Base-by-base conservation (phyloP, 768 basidiomycete genomes). In the Amanita polypyramis region DNA sequence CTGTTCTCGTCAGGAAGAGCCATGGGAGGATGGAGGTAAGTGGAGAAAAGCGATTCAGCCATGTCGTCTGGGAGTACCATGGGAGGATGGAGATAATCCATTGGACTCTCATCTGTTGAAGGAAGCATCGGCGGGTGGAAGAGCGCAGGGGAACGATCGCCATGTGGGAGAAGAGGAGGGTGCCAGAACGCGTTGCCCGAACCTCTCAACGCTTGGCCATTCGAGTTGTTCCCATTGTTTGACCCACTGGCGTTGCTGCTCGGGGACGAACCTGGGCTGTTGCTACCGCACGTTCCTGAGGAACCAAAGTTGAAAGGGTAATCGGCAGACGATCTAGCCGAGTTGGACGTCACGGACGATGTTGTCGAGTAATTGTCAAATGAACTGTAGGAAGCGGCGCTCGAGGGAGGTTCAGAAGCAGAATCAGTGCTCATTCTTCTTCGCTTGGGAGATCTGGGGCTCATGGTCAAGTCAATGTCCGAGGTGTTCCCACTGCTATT, bases 111-210 rank as follows among this genome's bases (percentile, higher is more conserved):
- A 29, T 79, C 79, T 4, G 65, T 20, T 0, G 66, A 60, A 0
- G 77, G 76, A 2, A 82, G 68, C 82, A 85, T 82, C 2, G 82
- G 80, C 7, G 85, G 84, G 51, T 87, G 85, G 52, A 80, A 70
- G 34, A 78, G 60, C 15, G 73, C 69, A 1, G 76, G 76, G 3
- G 80, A 79, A 47, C 72, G 66, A 21, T 74, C 74, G 47, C 54
- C 60, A 53, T 77, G 75, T 3, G 76, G 67, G 54, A 83, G 70
- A 74, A 83, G 82, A 8, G 85, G 81, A 2, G 85, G 84, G 62
- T 89, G 86, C 84, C 85, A 87, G 56, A 84, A 82, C 6, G 81
- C 75, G 52, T 75, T 80, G 0, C 72, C 74, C 4, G 74, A 75
- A 4, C 76, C 78, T 12, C 79, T 67, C 23, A 80, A 63, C 3